Evolutionary conservation across 225 moss, liverwort and hornwort genomes (phyloP).

Genomic region (Pseudoscleropodium purum): DNA sequence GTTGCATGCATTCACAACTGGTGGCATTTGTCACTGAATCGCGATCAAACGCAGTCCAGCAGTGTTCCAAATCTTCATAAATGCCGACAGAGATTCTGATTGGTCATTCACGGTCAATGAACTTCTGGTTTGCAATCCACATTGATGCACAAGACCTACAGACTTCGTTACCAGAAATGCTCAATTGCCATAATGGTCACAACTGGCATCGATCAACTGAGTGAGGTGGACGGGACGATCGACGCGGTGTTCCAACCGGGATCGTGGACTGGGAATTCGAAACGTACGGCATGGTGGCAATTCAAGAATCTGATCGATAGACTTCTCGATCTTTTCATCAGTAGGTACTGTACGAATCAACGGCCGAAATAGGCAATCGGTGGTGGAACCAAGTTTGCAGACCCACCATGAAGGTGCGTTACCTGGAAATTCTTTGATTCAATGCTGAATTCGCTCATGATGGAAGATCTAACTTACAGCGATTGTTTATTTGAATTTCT

Average conservation of each 20-base stretch:
- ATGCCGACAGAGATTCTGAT: neutral
- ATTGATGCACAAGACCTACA: neutral
- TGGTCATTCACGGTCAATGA: neutral
- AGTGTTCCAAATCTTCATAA: neutral
- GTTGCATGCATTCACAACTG: neutral
- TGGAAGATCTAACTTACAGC: neutral
- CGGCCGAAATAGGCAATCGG: constrained; percentile 2
- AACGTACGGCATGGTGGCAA: constrained; percentile 6
- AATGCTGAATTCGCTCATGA: neutral
- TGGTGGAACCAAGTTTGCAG: constrained; percentile 39
- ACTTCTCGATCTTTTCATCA: neutral
- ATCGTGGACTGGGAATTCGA: neutral
- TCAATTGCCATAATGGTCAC: neutral
- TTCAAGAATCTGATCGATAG: constrained; percentile 18
- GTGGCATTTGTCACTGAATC: neutral
- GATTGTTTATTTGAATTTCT: neutral
- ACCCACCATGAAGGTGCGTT: neutral
- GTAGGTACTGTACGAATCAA: constrained; percentile 13
- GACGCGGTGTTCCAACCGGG: constrained; percentile 20
- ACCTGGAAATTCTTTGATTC: neutral
- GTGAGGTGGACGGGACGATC: constrained; percentile 24
- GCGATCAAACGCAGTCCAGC: neutral
- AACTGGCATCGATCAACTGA: neutral
- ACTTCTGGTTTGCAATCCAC: neutral
- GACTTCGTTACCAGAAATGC: neutral